Evolutionary conservation across 2,329 filamentous ascomycete genomes (phyloP), one percentile per base, ranked within the genome.

Genomic region (Tolypocladium paradoxum): DNA sequence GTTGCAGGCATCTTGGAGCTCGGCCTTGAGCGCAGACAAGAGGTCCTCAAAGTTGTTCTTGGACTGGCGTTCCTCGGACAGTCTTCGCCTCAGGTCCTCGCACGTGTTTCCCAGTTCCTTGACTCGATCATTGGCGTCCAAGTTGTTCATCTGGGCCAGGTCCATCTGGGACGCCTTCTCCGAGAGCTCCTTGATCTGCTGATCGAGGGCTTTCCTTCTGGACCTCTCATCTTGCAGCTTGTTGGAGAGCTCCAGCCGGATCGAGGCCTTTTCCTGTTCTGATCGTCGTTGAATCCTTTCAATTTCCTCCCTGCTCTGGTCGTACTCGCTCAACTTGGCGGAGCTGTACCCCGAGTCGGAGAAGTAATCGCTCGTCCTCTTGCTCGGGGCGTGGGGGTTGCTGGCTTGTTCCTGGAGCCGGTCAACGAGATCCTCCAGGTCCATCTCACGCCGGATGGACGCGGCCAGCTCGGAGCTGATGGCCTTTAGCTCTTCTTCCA

Each of bases 21-120:
- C 90, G 27, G 83, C 81, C 61, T 87, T 87, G 60, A 97, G 83
- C 6, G 88, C 92, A 7, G 84, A 83, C 46, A 97, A 77, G 45
- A 99, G 78, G 66, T 96, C 91, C 70, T 97, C 90, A 62, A 97
- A 95, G 67, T 95, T 96, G 64, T 89, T 85, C 68, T 95, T 96
- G 61, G 88, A 83, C 66, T 88, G 82, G 53, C 88, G 82, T 71
- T 99, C 93, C 64, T 97, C 90, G 1, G 81, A 77, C 46, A 99
- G 76, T 60, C 88, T 86, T 61, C 91, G 83, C 57, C 87, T 84
- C 48, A 92, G 79, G 63, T 95, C 90, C 60, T 96, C 90, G 58
- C 95, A 83, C 0, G 83, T 83, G 51, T 72, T 76, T 68, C 96
- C 90, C 29, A 97, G 77, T 60, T 96, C 88, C 64, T 81, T 85